Base-by-base conservation (phyloP, 345 rosid genomes). In the Syzygium oleosum region DNA sequence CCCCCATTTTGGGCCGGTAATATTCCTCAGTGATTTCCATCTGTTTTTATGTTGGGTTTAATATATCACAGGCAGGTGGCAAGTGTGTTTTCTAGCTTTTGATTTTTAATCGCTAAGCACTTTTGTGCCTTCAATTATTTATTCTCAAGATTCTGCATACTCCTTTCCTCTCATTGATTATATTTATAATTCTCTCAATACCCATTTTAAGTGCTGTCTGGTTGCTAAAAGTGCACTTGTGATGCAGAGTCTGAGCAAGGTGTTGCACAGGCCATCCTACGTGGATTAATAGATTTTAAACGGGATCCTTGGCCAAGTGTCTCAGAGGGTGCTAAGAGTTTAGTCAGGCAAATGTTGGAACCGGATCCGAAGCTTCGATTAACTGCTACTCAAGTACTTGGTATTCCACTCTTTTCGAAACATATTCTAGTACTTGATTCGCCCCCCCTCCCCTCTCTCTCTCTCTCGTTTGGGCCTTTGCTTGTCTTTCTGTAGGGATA, bases 1-100 rank as follows among this genome's bases (percentile, higher is more conserved):
- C 99, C 99, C 12, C 99, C 99, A 58, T 98, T 98, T 93, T 98
- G 99, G 99, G 99, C 99, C 59, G 99, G 99, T 97, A 88, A 90
- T 91, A 84, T 73, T 84, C 21, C 86, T 83, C 52, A 14, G 55
- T 85, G 16, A 53, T 85, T 73, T 73, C 49, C 4, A 19, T 73
- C 80, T 34, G 22, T 73, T 34, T 34, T 73, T 25, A 46, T 51
- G 31, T 56, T 29, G 14, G 59, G 25, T 73, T 73, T 73, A 34
- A 73, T 73, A 73, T 10, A 29, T 25, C 56, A 84, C 58, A 52
- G 54, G 46, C 58, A 9, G 54, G 61, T 22, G 41, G 21, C 85
- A 31, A 31, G 23, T 52, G 27, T 49, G 85, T 54, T 51, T 54
- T 84, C 25, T 52, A 17, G 58, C 58, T 52, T 84, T 51, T 29